Evolutionary conservation across 306 rosid species (phyloP), one percentile per base, ranked within the genome.

Genomic region (Trifolium subterraneum): DNA sequence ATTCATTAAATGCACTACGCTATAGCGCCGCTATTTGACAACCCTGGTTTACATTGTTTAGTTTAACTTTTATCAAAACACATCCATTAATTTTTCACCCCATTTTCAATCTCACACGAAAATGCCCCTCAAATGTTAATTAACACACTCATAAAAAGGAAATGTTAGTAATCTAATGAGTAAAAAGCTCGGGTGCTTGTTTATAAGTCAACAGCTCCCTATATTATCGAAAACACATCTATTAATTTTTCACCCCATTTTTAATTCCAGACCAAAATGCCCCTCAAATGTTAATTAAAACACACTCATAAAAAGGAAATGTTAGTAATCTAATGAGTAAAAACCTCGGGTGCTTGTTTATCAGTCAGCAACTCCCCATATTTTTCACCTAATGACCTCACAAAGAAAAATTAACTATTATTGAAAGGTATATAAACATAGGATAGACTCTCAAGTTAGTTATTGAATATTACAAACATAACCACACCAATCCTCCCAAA

Each of bases 381-480:
- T 63, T 63, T 36, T 20, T 19, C 23, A 58, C 18, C 8, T 50
- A 29, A 39, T 42, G 38, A 19, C 16, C 61, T 20, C 15, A 54
- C 14, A 3, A 48, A 23, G 55, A 6, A 69, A 69, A 77, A 52
- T 41, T 22, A 50, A 6, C 5, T 18, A 77, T 60, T 38, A 35
- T 56, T 35, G 14, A 18, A 48, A 77, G 44, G 22, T 20, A 55
- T 25, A 38, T 16, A 66, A 27, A 59, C 39, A 29, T 60, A 42
- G 22, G 2, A 33, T 29, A 29, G 12, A 62, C 8, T 14, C 47
- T 31, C 68, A 63, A 63, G 29, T 35, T 63, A 8, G n/a, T 38
- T 36, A 4, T 63, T 63, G 29, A 63, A 36, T 7, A n/a, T 35
- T 63, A 62, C 67, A 33, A 33, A 33, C 31, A 18, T 31, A 22